Evolutionary conservation across 1,139 yeast species (phyloP).

Genomic region (Sugiyamaella pinicola): DNA sequence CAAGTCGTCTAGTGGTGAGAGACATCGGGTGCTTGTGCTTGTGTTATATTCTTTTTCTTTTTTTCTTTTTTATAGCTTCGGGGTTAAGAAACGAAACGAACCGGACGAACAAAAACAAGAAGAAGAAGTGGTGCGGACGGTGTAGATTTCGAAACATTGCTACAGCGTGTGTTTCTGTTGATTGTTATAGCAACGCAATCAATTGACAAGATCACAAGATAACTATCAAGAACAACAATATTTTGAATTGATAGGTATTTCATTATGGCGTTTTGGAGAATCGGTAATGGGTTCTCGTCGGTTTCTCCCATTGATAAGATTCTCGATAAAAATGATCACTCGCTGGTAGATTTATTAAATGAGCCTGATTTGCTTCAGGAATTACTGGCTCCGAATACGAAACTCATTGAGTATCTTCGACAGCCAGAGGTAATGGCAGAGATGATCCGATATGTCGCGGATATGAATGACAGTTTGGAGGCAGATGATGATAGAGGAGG

Average conservation of each 20-base stretch:
- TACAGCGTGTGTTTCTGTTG: neutral
- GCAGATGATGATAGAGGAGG: conserved; percentile 19
- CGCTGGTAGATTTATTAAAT: conserved; percentile 71
- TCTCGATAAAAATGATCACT: conserved; percentile 57
- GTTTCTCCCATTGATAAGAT: conserved; percentile 73
- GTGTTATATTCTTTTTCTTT: neutral
- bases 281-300: conserved; percentile 80
- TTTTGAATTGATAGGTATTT: neutral
- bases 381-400: conserved; percentile 76
- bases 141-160: neutral
- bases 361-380: conserved; percentile 88
- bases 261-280: conserved; percentile 76
- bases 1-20: neutral
- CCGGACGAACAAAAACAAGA: neutral
- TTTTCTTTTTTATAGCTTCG: too few species aligned
- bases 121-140: neutral
- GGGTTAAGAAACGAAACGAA: neutral
- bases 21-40: neutral
- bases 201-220: neutral
- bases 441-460: conserved; percentile 69
- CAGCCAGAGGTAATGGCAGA: conserved; percentile 67
- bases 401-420: conserved; percentile 76
- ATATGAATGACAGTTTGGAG: conserved; percentile 42
- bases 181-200: neutral
- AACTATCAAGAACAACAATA: neutral